A percentile compares a stretch with the other conserved stretches of the same genome.
Evolutionary conservation across 1,284 basidiomycete species (phyloP).

Genomic region (Apiotrichum akiyoshidainum): DNA sequence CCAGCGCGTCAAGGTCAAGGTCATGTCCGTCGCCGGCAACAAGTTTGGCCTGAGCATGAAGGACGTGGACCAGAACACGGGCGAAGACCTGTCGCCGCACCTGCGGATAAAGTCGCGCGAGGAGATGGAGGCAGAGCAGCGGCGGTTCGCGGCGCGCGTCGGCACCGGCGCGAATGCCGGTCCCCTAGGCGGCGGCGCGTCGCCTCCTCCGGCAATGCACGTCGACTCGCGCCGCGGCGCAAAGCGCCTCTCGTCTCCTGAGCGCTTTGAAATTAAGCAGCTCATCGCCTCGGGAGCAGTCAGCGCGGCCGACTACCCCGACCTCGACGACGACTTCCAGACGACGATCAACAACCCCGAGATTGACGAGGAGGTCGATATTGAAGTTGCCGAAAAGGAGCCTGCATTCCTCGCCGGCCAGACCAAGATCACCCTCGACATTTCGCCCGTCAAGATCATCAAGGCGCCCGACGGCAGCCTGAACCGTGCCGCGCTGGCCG

Average conservation of each 20-base stretch:
- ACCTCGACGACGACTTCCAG: slow-evolving; percentile 85
- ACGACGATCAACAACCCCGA: slow-evolving; percentile 75
- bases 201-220: slow-evolving; percentile 22
- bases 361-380: slow-evolving; percentile 92
- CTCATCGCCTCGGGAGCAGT: slow-evolving; percentile 93
- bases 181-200: slow-evolving; percentile 30
- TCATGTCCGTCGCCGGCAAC: slow-evolving; percentile 82
- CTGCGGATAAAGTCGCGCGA: slow-evolving; percentile 88
- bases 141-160: slow-evolving; percentile 61
- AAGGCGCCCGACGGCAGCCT: slow-evolving; percentile 92
- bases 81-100: slow-evolving; percentile 82
- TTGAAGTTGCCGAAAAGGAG: slow-evolving; percentile 95
- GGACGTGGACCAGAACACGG: slow-evolving; percentile 89
- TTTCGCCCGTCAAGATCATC: slow-evolving; percentile 95
- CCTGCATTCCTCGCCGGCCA: slow-evolving; percentile 95
- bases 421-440: slow-evolving; percentile 88
- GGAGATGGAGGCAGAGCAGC: slow-evolving; percentile 76
- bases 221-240: slow-evolving; percentile 63
- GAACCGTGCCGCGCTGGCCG: slow-evolving; percentile 90
- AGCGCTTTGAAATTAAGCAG: slow-evolving; percentile 99
- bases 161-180: slow-evolving; percentile 58
- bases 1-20: slow-evolving; percentile 88
- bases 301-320: slow-evolving; percentile 90
- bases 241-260: slow-evolving; percentile 90
- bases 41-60: slow-evolving; percentile 91